Evolutionary conservation across 2,329 filamentous ascomycete species (phyloP).

Genomic region (Fusarium xylarioides): DNA sequence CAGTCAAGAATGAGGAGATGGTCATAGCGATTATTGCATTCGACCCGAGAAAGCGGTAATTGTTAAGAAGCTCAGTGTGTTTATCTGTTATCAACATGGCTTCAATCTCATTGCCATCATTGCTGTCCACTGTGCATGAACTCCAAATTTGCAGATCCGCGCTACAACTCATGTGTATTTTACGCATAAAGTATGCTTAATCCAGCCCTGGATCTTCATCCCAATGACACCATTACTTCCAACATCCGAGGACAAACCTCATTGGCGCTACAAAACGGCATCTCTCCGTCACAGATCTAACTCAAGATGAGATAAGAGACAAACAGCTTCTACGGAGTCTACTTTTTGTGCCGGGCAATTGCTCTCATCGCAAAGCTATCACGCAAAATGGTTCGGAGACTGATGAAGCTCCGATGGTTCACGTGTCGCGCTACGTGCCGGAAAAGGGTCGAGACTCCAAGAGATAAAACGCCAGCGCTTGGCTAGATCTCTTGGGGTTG

Average conservation of each 20-base stretch:
- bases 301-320: background rate
- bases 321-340: conserved; percentile 6
- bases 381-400: conserved; percentile 1
- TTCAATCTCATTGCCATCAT: background rate
- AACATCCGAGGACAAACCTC: background rate
- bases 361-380: background rate
- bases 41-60: background rate
- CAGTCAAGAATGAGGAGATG: background rate
- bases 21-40: background rate
- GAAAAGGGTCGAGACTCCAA: background rate
- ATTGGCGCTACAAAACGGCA: background rate
- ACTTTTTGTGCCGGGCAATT: conserved; percentile 11
- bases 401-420: conserved; percentile 23
- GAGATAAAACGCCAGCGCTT: background rate
- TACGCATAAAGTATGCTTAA: background rate
- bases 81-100: background rate
- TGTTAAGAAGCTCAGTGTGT: too few species aligned
- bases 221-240: background rate
- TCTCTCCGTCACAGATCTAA: background rate
- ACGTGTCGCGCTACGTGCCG: conserved; percentile 1
- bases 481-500: background rate
- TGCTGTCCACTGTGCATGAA: background rate
- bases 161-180: background rate
- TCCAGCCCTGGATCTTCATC: background rate
- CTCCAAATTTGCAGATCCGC: background rate